Conservation (phyloP, 2,329 filamentous ascomycete species). For the Cercospora brassicicola region DNA sequence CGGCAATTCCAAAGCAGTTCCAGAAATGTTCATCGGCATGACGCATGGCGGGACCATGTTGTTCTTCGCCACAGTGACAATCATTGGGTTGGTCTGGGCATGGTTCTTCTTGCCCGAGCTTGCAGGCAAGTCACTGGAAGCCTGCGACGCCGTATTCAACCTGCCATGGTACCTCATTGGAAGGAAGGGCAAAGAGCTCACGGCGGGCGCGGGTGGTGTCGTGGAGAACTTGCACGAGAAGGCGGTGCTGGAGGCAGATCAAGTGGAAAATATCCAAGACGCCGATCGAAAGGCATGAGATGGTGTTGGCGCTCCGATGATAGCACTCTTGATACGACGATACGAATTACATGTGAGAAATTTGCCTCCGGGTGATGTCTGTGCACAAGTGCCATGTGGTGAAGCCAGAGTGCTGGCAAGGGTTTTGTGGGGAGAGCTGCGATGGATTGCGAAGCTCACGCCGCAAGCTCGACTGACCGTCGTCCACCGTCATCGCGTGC, state of each 20-base stretch:
- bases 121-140: slow-evolving; percentile 55
- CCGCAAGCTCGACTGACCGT: not conserved
- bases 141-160: slow-evolving; percentile 56
- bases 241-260: slow-evolving; percentile 29
- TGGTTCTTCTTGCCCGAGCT: slow-evolving; percentile 60
- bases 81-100: slow-evolving; percentile 62
- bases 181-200: slow-evolving; percentile 37
- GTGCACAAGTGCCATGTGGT: not conserved
- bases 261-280: slow-evolving; percentile 27
- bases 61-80: slow-evolving; percentile 69
- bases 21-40: slow-evolving; percentile 66
- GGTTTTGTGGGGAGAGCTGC: not conserved
- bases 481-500: not conserved
- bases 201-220: slow-evolving; percentile 27
- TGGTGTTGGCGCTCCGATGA: not conserved
- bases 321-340: not conserved
- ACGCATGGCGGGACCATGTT: slow-evolving; percentile 69
- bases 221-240: slow-evolving; percentile 30
- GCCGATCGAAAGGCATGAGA: slow-evolving; percentile 19
- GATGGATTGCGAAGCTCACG: not conserved
- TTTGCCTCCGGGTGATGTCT: not conserved
- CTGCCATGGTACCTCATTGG: slow-evolving; percentile 78
- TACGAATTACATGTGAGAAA: not conserved
- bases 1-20: slow-evolving; percentile 72
- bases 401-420: not conserved